Base-by-base conservation (phyloP, 1,139 yeast species). In the Lodderomyces jiufengensis region DNA sequence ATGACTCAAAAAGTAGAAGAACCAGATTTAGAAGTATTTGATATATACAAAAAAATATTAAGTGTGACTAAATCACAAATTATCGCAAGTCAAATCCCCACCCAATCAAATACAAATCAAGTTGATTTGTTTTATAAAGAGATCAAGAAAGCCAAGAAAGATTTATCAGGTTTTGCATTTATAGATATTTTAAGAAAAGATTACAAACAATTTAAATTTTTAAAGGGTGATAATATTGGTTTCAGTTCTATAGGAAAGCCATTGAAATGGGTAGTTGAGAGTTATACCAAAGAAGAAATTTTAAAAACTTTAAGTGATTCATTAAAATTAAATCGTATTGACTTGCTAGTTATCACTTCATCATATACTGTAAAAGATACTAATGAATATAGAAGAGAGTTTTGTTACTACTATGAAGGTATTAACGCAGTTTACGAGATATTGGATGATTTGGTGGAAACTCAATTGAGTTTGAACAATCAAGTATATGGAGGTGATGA, bases 171-270 rank as follows among this genome's bases (percentile, higher is more conserved):
- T 0, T 66, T 88, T 34, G 51, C 74, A 1, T 60, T 78, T 9
- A 51, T 53, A 5, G 95, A 86, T 36, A 57, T 90, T 11, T 63
- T 90, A 32, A 65, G 81, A 31, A 88, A 87, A 55, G 98, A 90
- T 54, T 90, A 84, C 58, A 90, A 90, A 52, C 81, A 79, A 49
- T 88, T 84, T 63, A 62, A 59, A 3, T 75, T 76, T 41, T 50
- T 48, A 1, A 56, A 57, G 9, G 61, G 59, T 1, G 57, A 57
- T 5, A 57, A 52, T 7, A 68, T 86, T 23, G 97, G 97, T 0
- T 81, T 88, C 49, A 76, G 92, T 36, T 83, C 96, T 0, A 64
- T 83, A 13, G 85, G 84, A 2, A 80, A 77, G 52, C 69, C 88
- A 0, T 59, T 82, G 29, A 60, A 63, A n/a, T 81, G 86, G 80